Evolutionary conservation across 345 rosid genomes (phyloP), one percentile per base, ranked within the genome.

Genomic region (Linum usitatissimum): DNA sequence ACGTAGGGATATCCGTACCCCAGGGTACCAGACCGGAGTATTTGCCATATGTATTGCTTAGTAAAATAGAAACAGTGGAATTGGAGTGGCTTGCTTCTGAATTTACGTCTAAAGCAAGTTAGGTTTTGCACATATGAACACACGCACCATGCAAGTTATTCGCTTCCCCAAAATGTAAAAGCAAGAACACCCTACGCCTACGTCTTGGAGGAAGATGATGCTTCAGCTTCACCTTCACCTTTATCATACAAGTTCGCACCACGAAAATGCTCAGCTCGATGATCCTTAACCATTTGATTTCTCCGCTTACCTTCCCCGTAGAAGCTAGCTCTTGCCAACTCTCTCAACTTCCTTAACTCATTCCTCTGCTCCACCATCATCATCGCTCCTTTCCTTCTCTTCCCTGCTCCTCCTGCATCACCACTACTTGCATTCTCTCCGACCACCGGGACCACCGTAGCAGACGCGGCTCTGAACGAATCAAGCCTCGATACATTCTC

Each of bases 301-400:
- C 51, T 10, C 14, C 51, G 51, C 51, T 45, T 45, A 45, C 51
- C 51, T 45, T 67, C 56, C 28, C 74, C 70, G 4, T 75, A 62
- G 70, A 81, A 81, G 61, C 80, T 81, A 39, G 82, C 80, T 64
- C 30, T 81, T 15, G 82, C 85, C 64, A 80, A 30, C 67, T 76
- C 66, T 67, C 85, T 75, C 28, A 78, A 71, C 75, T 76, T 81
- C 79, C 73, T 78, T 67, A 80, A 23, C 58, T 77, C 81, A 49
- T 64, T 75, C 70, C 67, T 80, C 14, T 45, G 15, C 51, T 45
- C 51, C 14, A 45, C 51, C 51, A 45, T 10, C 4, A 15, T 45
- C 4, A 15, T 13, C 10, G 3, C 51, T 45, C 15, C 14, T 45
- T 45, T 15, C 51, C 15, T 17, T 12, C 51, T 45, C 51, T 45